phyloP scores from a whole-genome alignment of 768 basidiomycete genomes.

The Ramaria rubella region DNA sequence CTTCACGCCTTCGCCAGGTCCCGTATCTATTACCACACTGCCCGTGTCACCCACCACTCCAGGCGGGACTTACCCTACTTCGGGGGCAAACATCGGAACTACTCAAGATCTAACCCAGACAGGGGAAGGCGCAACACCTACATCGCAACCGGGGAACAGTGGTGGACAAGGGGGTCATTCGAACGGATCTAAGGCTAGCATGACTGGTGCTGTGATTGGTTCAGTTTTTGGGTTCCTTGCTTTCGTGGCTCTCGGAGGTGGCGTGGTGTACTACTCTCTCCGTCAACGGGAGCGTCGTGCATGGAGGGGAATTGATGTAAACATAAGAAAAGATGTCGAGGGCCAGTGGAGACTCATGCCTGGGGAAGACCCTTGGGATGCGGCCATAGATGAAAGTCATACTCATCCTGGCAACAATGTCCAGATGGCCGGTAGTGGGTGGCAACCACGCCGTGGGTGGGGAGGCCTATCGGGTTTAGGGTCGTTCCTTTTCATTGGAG shows the following conservation, averaged over 20 bases:
- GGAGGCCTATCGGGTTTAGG: constrained; percentile 29
- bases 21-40: constrained; percentile 1
- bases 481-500: constrained; percentile 24
- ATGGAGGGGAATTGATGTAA: background rate
- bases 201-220: constrained; percentile 53
- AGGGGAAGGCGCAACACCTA: background rate
- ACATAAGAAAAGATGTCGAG: background rate
- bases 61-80: background rate
- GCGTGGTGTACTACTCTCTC: constrained; percentile 33
- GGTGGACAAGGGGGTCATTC: background rate
- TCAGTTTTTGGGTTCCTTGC: constrained; percentile 55
- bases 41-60: constrained; percentile 1
- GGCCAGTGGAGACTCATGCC: constrained; percentile 15
- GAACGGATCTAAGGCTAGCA: constrained; percentile 16
- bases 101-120: background rate
- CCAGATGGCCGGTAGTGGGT: constrained; percentile 10
- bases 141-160: too few relatives aligned
- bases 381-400: background rate
- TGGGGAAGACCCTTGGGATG: background rate
- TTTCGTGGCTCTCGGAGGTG: constrained; percentile 38
- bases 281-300: constrained; percentile 9
- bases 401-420: constrained; percentile 3
- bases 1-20: background rate
- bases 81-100: background rate
- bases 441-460: constrained; percentile 20